Evolutionary conservation across 2,329 filamentous ascomycete genomes (phyloP).

Genomic region (Ceratocystis colombiana): DNA sequence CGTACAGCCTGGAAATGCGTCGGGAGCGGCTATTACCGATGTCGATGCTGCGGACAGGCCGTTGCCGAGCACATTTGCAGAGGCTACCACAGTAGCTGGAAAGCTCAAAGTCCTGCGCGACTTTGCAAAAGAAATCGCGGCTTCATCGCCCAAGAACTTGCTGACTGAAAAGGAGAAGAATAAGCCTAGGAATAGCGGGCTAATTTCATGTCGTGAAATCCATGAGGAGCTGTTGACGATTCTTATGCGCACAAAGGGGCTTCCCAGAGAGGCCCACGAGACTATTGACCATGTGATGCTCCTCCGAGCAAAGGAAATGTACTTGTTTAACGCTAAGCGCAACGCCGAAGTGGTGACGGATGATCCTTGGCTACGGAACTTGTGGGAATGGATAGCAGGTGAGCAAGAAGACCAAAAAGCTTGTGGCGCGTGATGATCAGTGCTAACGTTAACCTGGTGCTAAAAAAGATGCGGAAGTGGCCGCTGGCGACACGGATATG

Average conservation of each 20-base stretch:
- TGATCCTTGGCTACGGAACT: constrained; percentile 62
- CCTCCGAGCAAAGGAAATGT: constrained; percentile 50
- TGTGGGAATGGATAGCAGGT: constrained; percentile 70
- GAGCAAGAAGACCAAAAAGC: constrained; percentile 29
- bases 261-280: constrained; percentile 43
- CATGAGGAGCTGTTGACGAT: constrained; percentile 46
- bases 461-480: constrained; percentile 48
- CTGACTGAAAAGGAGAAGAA: constrained; percentile 23
- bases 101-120: constrained; percentile 42
- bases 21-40: constrained; percentile 31
- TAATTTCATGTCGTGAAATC: constrained; percentile 43
- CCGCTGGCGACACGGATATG: constrained; percentile 60
- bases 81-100: constrained; percentile 38
- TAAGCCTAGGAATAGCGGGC: constrained; percentile 28
- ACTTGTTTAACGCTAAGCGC: constrained; percentile 52
- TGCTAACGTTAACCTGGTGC: constrained; percentile 13
- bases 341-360: constrained; percentile 61
- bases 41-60: constrained; percentile 32
- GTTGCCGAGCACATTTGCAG: constrained; percentile 37
- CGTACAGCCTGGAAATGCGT: constrained; percentile 28
- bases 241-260: constrained; percentile 37
- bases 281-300: constrained; percentile 50
- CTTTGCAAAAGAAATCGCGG: constrained; percentile 29
- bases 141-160: constrained; percentile 11
- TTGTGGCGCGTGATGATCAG: too few species aligned